A percentile compares a stretch with the other conserved stretches of the same genome.
phyloP scores from a whole-genome alignment of 2,329 filamentous ascomycete genomes.

The Biscogniauxia marginata region DNA sequence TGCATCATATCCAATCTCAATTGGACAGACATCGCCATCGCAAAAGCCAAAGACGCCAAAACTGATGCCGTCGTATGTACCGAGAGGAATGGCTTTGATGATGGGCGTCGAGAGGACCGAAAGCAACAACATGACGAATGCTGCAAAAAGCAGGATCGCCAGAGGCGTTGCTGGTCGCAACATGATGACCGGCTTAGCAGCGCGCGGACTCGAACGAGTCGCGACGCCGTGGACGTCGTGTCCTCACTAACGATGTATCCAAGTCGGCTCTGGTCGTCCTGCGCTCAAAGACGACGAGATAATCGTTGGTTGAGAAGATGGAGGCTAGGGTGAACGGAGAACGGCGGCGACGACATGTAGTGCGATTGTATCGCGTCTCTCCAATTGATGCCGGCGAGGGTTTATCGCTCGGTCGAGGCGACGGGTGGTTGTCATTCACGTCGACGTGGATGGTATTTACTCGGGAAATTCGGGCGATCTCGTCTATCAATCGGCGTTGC shows the following conservation, averaged over 20 bases:
- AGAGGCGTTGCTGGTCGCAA: slow-evolving; percentile 91
- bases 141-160: slow-evolving; percentile 77
- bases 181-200: slow-evolving; percentile 55
- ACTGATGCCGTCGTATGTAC: slow-evolving; percentile 69
- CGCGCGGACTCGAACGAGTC: slow-evolving; percentile 32
- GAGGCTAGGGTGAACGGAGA: slow-evolving; percentile 13
- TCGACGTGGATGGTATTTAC: background rate
- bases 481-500: background rate
- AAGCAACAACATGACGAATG: slow-evolving; percentile 81
- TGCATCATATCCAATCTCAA: slow-evolving; percentile 82
- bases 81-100: slow-evolving; percentile 80
- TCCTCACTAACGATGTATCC: slow-evolving; percentile 8
- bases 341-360: slow-evolving; percentile 27
- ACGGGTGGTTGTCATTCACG: background rate
- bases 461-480: background rate
- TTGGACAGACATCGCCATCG: slow-evolving; percentile 60
- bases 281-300: slow-evolving; percentile 9
- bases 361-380: slow-evolving; percentile 7
- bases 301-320: slow-evolving; percentile 9
- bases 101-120: slow-evolving; percentile 90
- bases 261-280: slow-evolving; percentile 5
- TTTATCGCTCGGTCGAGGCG: slow-evolving; percentile 4
- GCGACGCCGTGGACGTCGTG: slow-evolving; percentile 22
- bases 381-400: slow-evolving; percentile 4
- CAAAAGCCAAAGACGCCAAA: slow-evolving; percentile 96